Conservation (phyloP, 2,329 filamentous ascomycete species). For the Lecanicillium sp. region DNA sequence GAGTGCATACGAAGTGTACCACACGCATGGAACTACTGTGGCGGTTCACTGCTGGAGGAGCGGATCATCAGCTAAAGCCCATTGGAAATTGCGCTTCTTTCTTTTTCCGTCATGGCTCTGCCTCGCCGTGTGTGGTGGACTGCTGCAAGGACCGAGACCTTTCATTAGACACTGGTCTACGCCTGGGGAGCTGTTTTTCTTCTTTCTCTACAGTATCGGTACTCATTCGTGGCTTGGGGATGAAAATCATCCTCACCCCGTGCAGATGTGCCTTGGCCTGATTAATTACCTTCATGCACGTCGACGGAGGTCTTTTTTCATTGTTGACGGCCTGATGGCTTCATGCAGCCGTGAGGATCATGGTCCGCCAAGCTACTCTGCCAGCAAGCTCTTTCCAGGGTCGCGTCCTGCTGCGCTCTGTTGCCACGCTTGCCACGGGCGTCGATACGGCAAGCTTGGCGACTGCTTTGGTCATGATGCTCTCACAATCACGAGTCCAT, state of each 20-base stretch:
- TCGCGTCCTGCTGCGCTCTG: neutral
- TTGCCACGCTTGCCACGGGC: neutral
- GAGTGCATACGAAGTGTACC: constrained; percentile 2
- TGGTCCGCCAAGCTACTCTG: neutral
- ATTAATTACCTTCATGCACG: constrained; percentile 9
- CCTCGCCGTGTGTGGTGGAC: constrained; percentile 6
- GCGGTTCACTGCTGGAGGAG: neutral
- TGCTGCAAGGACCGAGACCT: constrained; percentile 12
- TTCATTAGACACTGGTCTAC: constrained; percentile 1
- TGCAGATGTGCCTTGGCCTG: constrained; percentile 1
- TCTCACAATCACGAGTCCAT: neutral
- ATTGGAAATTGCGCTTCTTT: constrained; percentile 7
- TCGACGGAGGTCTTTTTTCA: neutral
- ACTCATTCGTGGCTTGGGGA: neutral
- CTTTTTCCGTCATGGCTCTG: constrained; percentile 10
- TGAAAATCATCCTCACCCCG: neutral
- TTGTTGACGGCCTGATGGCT: neutral
- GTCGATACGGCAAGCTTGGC: neutral
- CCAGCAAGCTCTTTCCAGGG: neutral
- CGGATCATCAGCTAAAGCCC: neutral
- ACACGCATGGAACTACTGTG: constrained; percentile 2
- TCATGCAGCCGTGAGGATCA: constrained; percentile 6
- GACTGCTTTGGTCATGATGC: neutral
- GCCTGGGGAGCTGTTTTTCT: neutral
- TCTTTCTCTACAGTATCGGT: neutral